Conservation (phyloP, 1,139 yeast species). For the Suhomyces panamericanus region DNA sequence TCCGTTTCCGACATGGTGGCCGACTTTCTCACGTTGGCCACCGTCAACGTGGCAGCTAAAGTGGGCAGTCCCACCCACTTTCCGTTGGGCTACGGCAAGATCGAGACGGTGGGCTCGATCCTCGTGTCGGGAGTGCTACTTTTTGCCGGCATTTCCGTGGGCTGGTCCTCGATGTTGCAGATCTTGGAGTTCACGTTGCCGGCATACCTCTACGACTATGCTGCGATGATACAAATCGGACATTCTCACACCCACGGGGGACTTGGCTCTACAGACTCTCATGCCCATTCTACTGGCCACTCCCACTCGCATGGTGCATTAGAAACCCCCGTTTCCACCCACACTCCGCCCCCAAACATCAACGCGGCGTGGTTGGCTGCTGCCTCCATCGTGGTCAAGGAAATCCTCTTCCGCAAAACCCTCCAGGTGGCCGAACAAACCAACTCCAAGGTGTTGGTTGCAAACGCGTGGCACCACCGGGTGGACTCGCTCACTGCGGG, state of each 20-base stretch:
- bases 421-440: conserved; percentile 72
- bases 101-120: conserved; percentile 88
- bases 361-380: conserved; percentile 97
- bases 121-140: conserved; percentile 81
- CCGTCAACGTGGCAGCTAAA: conserved; percentile 75
- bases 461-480: conserved; percentile 98
- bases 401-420: conserved; percentile 81
- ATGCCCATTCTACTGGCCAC: conserved; percentile 21
- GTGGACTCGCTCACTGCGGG: conserved; percentile 92
- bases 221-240: conserved; percentile 48
- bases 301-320: conserved; percentile 17
- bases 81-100: conserved; percentile 90
- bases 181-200: conserved; percentile 71
- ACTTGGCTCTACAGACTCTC: conserved; percentile 10
- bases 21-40: conserved; percentile 83
- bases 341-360: conserved; percentile 52
- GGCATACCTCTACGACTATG: conserved; percentile 42
- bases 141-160: conserved; percentile 88
- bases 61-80: conserved; percentile 60
- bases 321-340: conserved; percentile 1
- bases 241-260: conserved; percentile 52
- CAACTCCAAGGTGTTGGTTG: conserved; percentile 85
- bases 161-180: conserved; percentile 78
- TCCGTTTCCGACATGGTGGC: conserved; percentile 87
- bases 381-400: conserved; percentile 82